Evolutionary conservation across 345 rosid genomes (phyloP), one percentile per base, ranked within the genome.

Genomic region (Firmiana major): DNA sequence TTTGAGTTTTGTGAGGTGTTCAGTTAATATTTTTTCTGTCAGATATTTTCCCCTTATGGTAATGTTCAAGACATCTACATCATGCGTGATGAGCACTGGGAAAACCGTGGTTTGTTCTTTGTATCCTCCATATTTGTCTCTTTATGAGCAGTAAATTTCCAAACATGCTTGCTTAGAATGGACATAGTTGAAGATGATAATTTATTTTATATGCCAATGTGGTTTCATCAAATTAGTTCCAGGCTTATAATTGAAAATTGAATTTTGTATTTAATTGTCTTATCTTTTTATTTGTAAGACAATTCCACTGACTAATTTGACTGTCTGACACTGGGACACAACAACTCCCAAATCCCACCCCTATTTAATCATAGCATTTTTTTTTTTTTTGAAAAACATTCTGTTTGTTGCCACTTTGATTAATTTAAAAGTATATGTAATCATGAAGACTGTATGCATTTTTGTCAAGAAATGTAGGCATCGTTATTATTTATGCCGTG

Each of bases 21-120:
- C 21, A 17, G 2, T 77, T 40, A 7, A 45, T 81, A 28, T 69
- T 75, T 82, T 74, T 51, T 75, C 21, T 82, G 45, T 75, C 88
- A 94, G 98, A 87, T 91, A 63, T 94, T 94, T 89, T 82, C 91
- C 75, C 87, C 84, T 54, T 94, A 77, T 74, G 97, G 98, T 64
- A 21, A 79, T 42, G 67, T 94, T 57, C 93, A 91, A 86, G 97
- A 94, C 72, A 75, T 93, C 72, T 94, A 78, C 83, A 85, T 94
- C 76, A 85, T 86, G 71, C 84, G 90, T 9, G 97, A 91, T 49
- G 91, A 86, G 77, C 76, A 83, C 88, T 87, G 84, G 88, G 88
- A 87, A 79, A 85, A 86, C 73, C 95, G 95, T 48, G 97, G 97
- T 90, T 80, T 63, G 89, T 81, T 55, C 22, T 75, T 55, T 16